Evolutionary conservation across 345 rosid genomes (phyloP).

Genomic region (Ceriops tagal): DNA sequence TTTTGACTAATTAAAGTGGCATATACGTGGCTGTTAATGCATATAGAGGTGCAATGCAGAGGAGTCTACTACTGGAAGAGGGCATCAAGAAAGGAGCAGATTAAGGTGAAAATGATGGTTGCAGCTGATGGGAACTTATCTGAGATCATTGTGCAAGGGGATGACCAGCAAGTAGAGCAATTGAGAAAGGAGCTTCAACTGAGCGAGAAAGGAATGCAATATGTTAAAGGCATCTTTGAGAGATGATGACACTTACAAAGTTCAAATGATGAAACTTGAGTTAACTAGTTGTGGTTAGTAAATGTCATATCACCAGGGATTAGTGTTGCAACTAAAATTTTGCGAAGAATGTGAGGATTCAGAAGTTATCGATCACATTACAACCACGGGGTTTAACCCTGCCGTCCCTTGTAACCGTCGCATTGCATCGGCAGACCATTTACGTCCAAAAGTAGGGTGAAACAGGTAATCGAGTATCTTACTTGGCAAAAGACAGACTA

Average conservation of each 20-base stretch:
- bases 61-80: slow-evolving; percentile 85
- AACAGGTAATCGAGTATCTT: too few species aligned
- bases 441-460: too few species aligned
- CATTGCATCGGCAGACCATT: too few species aligned
- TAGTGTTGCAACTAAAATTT: too few species aligned
- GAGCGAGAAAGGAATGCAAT: slow-evolving; percentile 88
- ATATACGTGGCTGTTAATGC: too few species aligned
- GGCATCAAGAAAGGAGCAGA: slow-evolving; percentile 91
- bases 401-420: too few species aligned
- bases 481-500: too few species aligned
- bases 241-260: slow-evolving; percentile 32
- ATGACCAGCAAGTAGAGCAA: slow-evolving; percentile 85
- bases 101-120: slow-evolving; percentile 73
- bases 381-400: too few species aligned
- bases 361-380: too few species aligned
- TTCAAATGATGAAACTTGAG: neutral
- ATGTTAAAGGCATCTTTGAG: slow-evolving; percentile 83
- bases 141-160: slow-evolving; percentile 86
- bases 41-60: slow-evolving; percentile 30
- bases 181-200: slow-evolving; percentile 83
- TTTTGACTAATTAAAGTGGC: neutral
- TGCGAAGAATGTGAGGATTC: too few species aligned
- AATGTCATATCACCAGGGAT: too few species aligned
- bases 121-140: slow-evolving; percentile 47
- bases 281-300: too few species aligned